Evolutionary conservation across 2,329 filamentous ascomycete species (phyloP), one percentile per base, ranked within the genome.

Genomic region (Domatiomyces catenatus): DNA sequence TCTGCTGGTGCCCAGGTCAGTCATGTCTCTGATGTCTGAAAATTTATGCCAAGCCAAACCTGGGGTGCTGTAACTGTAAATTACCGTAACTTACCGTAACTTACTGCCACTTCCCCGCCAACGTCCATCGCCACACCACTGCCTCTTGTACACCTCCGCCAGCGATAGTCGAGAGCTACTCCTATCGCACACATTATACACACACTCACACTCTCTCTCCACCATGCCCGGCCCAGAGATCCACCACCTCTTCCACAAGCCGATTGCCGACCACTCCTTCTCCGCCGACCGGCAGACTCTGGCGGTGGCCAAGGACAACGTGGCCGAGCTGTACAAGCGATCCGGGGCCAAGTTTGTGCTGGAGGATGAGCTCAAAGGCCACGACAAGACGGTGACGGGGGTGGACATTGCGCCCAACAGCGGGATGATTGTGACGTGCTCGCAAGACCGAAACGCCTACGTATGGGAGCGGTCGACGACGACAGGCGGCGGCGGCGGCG

Each of bases 241-340:
- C 52, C 87, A 96, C 71, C 89, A 96, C 64, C 83, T 98, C 59
- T 98, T 98, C 73, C 88, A 96, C 73, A 81, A 84, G 61, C 88
- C 90, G 55, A 95, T 98, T 64, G 86, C 87, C 59, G 92, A 98
- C 74, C 92, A 98, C 70, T 95, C 90, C 52, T 98, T 98, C 79
- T 94, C 89, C 58, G 81, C 87, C 56, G 92, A 98, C 71, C 86
- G 82, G 66, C 74, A 81, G 67, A 89, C 84, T 24, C 77, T 98
- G 52, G 92, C 92, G 52, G 89, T 98, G 52, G 86, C 90, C 56
- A 84, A 87, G 62, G 90, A 96, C 66, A 88, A 83, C 64, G 79
- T 80, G 59, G 83, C 98, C 62, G 88, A 95, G 74, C 81, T 98
- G 43, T 96, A 95, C 68, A 73, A 77, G 62, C 77, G 75, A 61